These are phyloP conservation scores for Metschnikowia kofuensis DNA, from an alignment of 805 yeast genomes.

Conservation along the genomic window DNA sequence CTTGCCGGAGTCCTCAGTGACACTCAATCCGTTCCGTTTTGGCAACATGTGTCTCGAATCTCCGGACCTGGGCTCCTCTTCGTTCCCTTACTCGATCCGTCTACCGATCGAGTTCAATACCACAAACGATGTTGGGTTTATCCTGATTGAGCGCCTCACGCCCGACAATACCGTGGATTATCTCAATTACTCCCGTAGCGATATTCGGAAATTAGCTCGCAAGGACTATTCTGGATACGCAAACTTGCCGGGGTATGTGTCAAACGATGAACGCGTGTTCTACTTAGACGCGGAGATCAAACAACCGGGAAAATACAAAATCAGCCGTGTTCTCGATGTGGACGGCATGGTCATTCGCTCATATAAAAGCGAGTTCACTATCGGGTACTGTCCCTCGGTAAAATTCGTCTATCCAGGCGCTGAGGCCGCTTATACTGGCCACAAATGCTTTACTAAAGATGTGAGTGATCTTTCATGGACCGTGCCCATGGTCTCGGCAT, in stretches of 20 bases:
- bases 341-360: conserved; percentile 60
- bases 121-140: conserved; percentile 62
- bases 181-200: conserved; percentile 55
- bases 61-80: conserved; percentile 19
- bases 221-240: conserved; percentile 33
- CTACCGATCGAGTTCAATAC: conserved; percentile 82
- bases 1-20: conserved; percentile 87
- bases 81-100: conserved; percentile 22
- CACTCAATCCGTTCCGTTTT: conserved; percentile 70
- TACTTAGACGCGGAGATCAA: conserved; percentile 64
- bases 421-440: conserved; percentile 23
- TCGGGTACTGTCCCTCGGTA: conserved; percentile 80
- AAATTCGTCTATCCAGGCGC: conserved; percentile 40
- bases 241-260: conserved; percentile 20
- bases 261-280: conserved; percentile 42
- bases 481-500: conserved; percentile 49
- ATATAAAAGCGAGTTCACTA: conserved; percentile 56
- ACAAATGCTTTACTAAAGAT: conserved; percentile 51
- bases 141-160: conserved; percentile 63
- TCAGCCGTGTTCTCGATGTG: conserved; percentile 63
- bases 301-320: conserved; percentile 74
- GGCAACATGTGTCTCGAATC: conserved; percentile 56
- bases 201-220: conserved; percentile 42
- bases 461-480: conserved; percentile 42
- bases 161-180: conserved; percentile 48